phyloP scores from a whole-genome alignment of 768 basidiomycete species.

The Agaricus blazei region DNA sequence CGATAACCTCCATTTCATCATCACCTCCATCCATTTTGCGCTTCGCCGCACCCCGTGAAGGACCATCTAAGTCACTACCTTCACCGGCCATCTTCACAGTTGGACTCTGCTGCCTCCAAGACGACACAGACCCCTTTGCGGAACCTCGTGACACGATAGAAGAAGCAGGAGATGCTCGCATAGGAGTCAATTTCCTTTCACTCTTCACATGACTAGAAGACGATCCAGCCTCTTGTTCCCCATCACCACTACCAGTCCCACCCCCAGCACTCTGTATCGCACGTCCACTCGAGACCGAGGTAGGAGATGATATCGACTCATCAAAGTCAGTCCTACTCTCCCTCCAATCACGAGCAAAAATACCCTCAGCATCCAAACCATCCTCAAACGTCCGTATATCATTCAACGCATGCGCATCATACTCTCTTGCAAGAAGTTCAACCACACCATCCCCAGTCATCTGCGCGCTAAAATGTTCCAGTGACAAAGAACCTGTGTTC shows the following conservation, averaged over 20 bases:
- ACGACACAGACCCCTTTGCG: conserved; percentile 45
- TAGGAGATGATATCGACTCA: conserved; percentile 18
- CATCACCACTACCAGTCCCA: conserved; percentile 10
- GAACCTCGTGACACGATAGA: conserved; percentile 39
- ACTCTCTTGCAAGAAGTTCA: conserved; percentile 21
- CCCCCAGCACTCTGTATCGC: conserved; percentile 8
- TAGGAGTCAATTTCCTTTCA: conserved; percentile 15
- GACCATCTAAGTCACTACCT: conserved; percentile 35
- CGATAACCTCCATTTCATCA: conserved; percentile 51
- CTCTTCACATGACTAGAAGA: conserved; percentile 11
- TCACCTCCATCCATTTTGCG: conserved; percentile 40
- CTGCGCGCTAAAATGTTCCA: conserved; percentile 65
- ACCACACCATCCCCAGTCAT: conserved; percentile 57
- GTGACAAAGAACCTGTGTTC: conserved; percentile 66
- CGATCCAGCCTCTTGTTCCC: conserved; percentile 16
- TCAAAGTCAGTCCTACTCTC: conserved; percentile 55
- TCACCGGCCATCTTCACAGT: conserved; percentile 43
- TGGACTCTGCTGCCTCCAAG: conserved; percentile 41
- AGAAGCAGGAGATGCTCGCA: conserved; percentile 36
- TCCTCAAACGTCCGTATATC: conserved; percentile 63
- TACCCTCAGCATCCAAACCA: conserved; percentile 51
- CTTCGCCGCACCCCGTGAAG: conserved; percentile 34
- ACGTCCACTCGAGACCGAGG: conserved; percentile 16
- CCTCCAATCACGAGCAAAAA: conserved; percentile 74
- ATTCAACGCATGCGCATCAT: conserved; percentile 31